These are phyloP conservation scores for Cordia subcordata DNA, from an alignment of 257 asterid genomes.

Conservation along the genomic window DNA sequence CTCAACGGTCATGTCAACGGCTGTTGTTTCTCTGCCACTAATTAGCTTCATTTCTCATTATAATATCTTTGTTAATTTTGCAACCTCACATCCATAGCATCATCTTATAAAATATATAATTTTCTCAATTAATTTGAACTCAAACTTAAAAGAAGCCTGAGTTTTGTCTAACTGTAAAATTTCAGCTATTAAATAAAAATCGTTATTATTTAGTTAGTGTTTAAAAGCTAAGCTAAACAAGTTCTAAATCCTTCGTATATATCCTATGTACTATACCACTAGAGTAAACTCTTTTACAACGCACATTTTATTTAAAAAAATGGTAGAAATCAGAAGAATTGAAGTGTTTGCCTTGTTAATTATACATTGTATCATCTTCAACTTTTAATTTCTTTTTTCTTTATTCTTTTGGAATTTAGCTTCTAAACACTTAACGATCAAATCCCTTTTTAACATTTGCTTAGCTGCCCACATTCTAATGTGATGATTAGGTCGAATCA, in stretches of 20 bases:
- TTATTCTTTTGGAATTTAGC: background rate
- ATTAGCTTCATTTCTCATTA: background rate
- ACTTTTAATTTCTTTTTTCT: constrained; percentile 3
- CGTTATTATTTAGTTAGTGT: too few relatives aligned
- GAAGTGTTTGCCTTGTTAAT: background rate
- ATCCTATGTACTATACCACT: background rate
- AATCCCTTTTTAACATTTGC: constrained; percentile 5
- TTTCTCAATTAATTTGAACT: too few relatives aligned
- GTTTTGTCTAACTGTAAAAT: too few relatives aligned
- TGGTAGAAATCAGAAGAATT: too few relatives aligned
- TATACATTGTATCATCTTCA: background rate
- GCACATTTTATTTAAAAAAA: too few relatives aligned
- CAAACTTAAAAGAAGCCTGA: too few relatives aligned
- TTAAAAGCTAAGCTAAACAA: too few relatives aligned
- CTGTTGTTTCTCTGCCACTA: constrained; percentile 12
- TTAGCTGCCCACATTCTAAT: constrained; percentile 32
- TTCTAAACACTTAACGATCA: background rate
- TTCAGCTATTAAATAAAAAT: too few relatives aligned
- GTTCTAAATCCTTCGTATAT: too few relatives aligned
- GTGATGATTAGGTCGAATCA: constrained; percentile 28
- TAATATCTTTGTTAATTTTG: background rate
- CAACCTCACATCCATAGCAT: too few relatives aligned
- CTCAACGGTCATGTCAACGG: constrained; percentile 37
- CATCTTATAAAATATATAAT: too few relatives aligned
- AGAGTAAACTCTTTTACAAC: too few relatives aligned